Base-by-base conservation (phyloP, 2,329 filamentous ascomycete genomes). In the Claviceps lovelessii region DNA sequence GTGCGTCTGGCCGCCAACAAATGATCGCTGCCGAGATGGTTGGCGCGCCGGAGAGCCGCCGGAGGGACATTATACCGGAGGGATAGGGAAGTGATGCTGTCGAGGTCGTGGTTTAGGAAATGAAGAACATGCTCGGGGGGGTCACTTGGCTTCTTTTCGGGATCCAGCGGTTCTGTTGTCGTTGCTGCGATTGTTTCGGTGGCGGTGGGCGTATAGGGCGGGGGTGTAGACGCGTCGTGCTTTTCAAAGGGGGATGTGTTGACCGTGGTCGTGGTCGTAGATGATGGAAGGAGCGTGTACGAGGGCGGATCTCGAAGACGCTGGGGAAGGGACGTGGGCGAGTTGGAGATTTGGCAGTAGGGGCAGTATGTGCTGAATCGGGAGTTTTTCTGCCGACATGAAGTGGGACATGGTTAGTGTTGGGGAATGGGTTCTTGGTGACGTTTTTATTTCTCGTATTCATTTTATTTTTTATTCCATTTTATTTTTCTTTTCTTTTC, bases 331-430 rank as follows among this genome's bases (percentile, higher is more conserved):
- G 68, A 63, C 23, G 79, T 80, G 3, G 83, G 80, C 5, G 69
- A 72, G 48, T 73, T 77, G 5, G 83, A 83, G 61, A 88, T 78
- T 68, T 91, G 88, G 66, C 88, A 93, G 67, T 86, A 91, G 0
- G 87, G 87, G 64, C 81, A 81, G 65, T 81, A 81, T 39, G 74
- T 72, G 53, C 77, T 76, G 68, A 88, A 90, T 45, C 86, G 81
- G 35, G 75, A 72, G 65, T 89, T 89, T 49, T 78, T 70, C 79
- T 60, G 35, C 28, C n/a, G 8, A 7, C 7, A 10, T 7, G 45
- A 6, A 17, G 23, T 45, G 44, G 56, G 61, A 62, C 3, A 4
- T 1, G 58, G 29, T 45, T 23, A 54, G 48, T 37, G 7, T 45
- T 44, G 6, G 17, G 31, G 31, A 33, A 23, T 23, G 31, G 31